phyloP scores from a whole-genome alignment of 805 yeast genomes.

The Lipomyces starkeyi region DNA sequence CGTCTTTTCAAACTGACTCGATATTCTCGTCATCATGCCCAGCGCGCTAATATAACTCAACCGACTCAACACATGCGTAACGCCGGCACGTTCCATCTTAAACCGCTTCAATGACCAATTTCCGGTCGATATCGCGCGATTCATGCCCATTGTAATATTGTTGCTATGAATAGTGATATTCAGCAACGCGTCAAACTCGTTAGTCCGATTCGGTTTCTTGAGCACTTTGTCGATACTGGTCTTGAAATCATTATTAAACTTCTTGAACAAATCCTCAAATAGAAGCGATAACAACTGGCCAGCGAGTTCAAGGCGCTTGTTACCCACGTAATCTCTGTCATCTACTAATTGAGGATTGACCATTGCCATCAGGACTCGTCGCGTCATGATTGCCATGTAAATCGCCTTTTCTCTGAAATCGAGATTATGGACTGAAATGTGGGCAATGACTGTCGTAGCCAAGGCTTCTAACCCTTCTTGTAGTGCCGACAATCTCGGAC shows the following conservation, averaged over 20 bases:
- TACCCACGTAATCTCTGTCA: constrained; percentile 98
- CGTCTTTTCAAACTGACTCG: constrained; percentile 98
- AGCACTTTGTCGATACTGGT: constrained; percentile 91
- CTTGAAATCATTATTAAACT: constrained; percentile 93
- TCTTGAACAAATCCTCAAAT: constrained; percentile 96
- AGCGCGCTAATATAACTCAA: constrained; percentile 91
- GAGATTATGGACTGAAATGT: constrained; percentile 79
- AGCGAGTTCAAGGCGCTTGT: constrained; percentile 94
- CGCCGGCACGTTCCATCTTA: constrained; percentile 99
- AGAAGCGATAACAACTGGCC: constrained; percentile 95
- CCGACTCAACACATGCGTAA: constrained; percentile 92
- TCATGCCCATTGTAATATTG: constrained; percentile 91
- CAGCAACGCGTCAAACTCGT: constrained; percentile 91
- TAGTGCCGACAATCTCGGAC: constrained; percentile 75
- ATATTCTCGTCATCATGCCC: constrained; percentile 99
- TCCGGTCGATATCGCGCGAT: constrained; percentile 97
- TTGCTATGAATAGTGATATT: constrained; percentile 90
- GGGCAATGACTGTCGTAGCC: constrained; percentile 96
- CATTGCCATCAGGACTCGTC: constrained; percentile 95
- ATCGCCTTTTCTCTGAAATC: constrained; percentile 94
- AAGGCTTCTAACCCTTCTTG: constrained; percentile 93
- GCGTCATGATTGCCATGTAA: constrained; percentile 94
- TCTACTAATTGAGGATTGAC: constrained; percentile 94
- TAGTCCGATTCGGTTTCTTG: constrained; percentile 91
- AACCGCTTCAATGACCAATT: constrained; percentile 98